Evolutionary conservation across 805 yeast species (phyloP), one percentile per base, ranked within the genome.

Genomic region (Candida morakotiae): DNA sequence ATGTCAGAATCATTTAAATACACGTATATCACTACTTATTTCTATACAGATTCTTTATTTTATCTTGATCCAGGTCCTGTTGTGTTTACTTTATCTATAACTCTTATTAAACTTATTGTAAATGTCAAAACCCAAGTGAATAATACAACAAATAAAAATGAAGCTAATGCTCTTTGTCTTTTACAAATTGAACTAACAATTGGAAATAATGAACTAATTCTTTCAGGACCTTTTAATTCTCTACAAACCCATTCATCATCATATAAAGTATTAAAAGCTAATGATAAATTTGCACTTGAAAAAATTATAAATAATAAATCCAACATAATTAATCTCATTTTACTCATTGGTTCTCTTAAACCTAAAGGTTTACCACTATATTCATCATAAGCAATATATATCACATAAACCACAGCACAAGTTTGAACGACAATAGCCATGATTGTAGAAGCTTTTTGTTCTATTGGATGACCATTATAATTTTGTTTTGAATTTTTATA

Each of bases 281-380:
- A 68, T 4, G 97, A 79, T 38, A 91, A 60, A 55, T 88, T 89
- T 1, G 97, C 96, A 31, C 94, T 77, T 11, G 88, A 80, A 53
- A 89, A 86, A 16, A 91, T 88, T 44, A 93, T 87, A 58, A 93
- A 87, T 22, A 91, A 62, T 28, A 91, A 66, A 56, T 93, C 98
- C 47, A 88, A 67, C 67, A 88, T 67, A 42, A 91, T 76, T 41
- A 91, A 71, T 51, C 85, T 73, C 69, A 93, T 75, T 56, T 93
- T 93, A 17, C 84, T 87, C 42, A 77, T 67, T 0, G 97, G 94
- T 43, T 87, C 77, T 48, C 98, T 73, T 31, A 93, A 68, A 0
- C 98, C 98, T 34, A 93, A 58, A 0, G 98, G 98, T 54, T 87
- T 83, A 10, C 96, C 94, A 17, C 81, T 75, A 59, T 87, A 91